A percentile compares a stretch with the other conserved stretches of the same genome.
phyloP scores from a whole-genome alignment of 2,329 filamentous ascomycete genomes.

The Monosporascus ibericus region DNA sequence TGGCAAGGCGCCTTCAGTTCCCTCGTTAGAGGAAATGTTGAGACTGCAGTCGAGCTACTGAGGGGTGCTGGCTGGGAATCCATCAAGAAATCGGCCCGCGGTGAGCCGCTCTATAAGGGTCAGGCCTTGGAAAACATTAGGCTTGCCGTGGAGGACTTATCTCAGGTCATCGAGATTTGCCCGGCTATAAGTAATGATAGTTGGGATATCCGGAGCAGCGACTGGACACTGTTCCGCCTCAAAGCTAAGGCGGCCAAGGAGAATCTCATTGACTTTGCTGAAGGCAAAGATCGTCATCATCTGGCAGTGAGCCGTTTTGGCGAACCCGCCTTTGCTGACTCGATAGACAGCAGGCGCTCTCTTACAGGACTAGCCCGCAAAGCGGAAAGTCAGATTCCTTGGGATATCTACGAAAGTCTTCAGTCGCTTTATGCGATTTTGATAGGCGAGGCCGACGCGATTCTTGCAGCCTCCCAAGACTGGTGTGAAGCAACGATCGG shows the following conservation, averaged over 20 bases:
- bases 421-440: slow-evolving; percentile 75
- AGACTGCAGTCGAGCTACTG: slow-evolving; percentile 61
- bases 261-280: slow-evolving; percentile 70
- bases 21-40: slow-evolving; percentile 69
- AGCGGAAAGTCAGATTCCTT: slow-evolving; percentile 81
- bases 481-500: slow-evolving; percentile 88
- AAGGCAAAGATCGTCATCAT: slow-evolving; percentile 55
- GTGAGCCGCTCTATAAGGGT: slow-evolving; percentile 64
- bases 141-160: slow-evolving; percentile 61
- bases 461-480: slow-evolving; percentile 73
- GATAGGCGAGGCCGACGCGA: slow-evolving; percentile 67
- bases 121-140: slow-evolving; percentile 73
- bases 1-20: slow-evolving; percentile 79
- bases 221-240: slow-evolving; percentile 80
- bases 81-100: slow-evolving; percentile 61
- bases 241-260: slow-evolving; percentile 63
- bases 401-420: slow-evolving; percentile 83
- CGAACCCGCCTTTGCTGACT: slow-evolving; percentile 27
- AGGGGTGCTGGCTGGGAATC: slow-evolving; percentile 72
- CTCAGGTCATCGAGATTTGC: slow-evolving; percentile 65
- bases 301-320: slow-evolving; percentile 24
- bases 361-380: slow-evolving; percentile 64
- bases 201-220: slow-evolving; percentile 77
- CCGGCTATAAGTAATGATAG: slow-evolving; percentile 59
- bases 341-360: slow-evolving; percentile 39